Conservation (phyloP, 805 yeast species). For the Helenozyma rhizophorensis region DNA sequence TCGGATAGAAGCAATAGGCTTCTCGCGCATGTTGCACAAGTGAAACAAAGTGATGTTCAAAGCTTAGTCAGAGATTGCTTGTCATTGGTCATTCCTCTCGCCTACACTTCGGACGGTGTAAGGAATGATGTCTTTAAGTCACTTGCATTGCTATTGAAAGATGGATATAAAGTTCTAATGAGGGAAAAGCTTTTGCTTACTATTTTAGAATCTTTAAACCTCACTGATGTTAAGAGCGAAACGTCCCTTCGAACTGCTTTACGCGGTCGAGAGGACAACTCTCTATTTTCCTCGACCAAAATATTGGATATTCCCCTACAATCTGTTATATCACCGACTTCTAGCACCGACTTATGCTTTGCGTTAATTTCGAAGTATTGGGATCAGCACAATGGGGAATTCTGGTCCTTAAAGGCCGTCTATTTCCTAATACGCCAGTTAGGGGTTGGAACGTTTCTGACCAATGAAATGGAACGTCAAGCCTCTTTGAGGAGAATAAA, state of each 20-base stretch:
- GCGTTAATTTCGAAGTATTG: slow-evolving; percentile 21
- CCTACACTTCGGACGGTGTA: slow-evolving; percentile 38
- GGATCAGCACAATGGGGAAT: slow-evolving; percentile 5
- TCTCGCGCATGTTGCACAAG: slow-evolving; percentile 10
- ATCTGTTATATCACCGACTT: slow-evolving; percentile 18
- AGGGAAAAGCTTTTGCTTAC: slow-evolving; percentile 26
- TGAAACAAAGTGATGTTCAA: slow-evolving; percentile 10
- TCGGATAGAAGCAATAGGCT: neutral
- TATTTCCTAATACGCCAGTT: slow-evolving; percentile 36
- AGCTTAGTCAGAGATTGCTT: slow-evolving; percentile 29
- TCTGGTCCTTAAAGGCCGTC: slow-evolving; percentile 33
- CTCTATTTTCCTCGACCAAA: neutral
- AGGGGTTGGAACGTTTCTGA: slow-evolving; percentile 2
- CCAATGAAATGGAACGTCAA: too few species aligned
- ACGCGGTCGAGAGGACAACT: neutral
- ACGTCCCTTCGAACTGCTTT: slow-evolving; percentile 3
- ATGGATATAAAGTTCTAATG: slow-evolving; percentile 19
- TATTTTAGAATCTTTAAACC: slow-evolving; percentile 31
- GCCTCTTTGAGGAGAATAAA: slow-evolving; percentile 34
- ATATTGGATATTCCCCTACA: slow-evolving; percentile 1
- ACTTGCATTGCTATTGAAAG: slow-evolving; percentile 13
- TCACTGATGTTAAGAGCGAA: slow-evolving; percentile 38
- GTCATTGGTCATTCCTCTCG: slow-evolving; percentile 39
- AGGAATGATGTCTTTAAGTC: slow-evolving; percentile 27
- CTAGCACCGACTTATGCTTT: slow-evolving; percentile 23